phyloP scores from a whole-genome alignment of 352 stramenopile species.

The Pythium brassicae region DNA sequence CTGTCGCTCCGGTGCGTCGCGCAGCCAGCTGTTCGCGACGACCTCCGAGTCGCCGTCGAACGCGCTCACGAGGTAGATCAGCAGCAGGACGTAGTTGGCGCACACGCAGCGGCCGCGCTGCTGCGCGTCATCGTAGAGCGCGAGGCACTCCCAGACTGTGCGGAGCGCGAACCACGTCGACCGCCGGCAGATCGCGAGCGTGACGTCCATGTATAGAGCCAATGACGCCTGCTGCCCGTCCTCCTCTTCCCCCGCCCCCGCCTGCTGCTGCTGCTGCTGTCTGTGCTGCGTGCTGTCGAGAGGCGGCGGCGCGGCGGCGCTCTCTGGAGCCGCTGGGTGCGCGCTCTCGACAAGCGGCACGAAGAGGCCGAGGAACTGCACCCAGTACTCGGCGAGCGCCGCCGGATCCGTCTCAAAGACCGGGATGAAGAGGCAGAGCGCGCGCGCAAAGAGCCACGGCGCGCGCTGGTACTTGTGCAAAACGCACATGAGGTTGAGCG shows the following conservation, averaged over 20 bases:
- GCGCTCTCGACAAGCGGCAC: conserved; percentile 20
- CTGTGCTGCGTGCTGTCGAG: too few relatives aligned
- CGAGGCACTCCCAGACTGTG: conserved; percentile 34
- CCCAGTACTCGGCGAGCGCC: conserved; percentile 23
- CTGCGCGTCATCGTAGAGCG: conserved; percentile 24
- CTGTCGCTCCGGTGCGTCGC: conserved; percentile 17
- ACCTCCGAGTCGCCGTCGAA: conserved; percentile 27
- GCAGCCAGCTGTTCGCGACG: conserved; percentile 17
- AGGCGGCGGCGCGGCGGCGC: too few relatives aligned
- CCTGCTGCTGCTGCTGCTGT: too few relatives aligned
- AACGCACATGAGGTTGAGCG: conserved; percentile 30
- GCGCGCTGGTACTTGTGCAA: conserved; percentile 25
- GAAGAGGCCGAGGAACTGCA: conserved; percentile 25
- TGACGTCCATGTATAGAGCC: conserved; percentile 26
- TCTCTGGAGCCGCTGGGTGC: neutral
- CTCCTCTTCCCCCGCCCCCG: too few relatives aligned
- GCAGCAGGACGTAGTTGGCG: conserved; percentile 24
- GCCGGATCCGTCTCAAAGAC: conserved; percentile 21
- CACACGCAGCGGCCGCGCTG: conserved; percentile 12
- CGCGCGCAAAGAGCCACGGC: conserved; percentile 24
- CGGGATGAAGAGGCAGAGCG: conserved; percentile 27
- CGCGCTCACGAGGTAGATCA: conserved; percentile 25
- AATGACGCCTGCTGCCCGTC: conserved; percentile 23
- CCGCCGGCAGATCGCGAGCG: conserved; percentile 26
- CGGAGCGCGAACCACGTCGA: conserved; percentile 24